Evolutionary conservation across 2,329 filamentous ascomycete genomes (phyloP).

Genomic region (Mollisia scopiformis): DNA sequence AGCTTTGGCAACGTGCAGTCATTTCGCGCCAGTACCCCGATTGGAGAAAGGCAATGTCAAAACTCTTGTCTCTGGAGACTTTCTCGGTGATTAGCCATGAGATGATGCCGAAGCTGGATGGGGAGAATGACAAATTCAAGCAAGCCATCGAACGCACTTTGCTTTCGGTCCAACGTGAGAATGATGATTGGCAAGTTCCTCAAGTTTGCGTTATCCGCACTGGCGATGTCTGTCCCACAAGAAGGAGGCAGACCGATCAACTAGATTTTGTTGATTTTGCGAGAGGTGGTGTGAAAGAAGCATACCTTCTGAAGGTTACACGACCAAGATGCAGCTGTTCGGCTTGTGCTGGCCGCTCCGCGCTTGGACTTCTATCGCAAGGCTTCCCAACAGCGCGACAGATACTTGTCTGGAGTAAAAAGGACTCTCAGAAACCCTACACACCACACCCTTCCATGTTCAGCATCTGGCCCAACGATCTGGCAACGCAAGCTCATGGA

Average conservation of each 20-base stretch:
- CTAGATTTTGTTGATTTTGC: not conserved
- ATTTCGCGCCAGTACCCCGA: not conserved
- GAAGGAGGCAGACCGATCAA: not conserved
- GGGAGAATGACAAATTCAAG: not conserved
- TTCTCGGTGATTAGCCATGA: not conserved
- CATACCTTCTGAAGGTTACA: not conserved
- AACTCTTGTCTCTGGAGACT: not conserved
- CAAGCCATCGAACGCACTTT: not conserved
- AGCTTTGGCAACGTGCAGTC: not conserved
- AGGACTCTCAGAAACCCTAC: not conserved
- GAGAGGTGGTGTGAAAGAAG: not conserved
- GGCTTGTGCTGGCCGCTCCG: not conserved
- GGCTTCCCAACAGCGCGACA: not conserved
- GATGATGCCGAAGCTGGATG: not conserved
- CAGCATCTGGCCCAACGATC: not conserved
- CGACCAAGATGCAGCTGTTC: not conserved
- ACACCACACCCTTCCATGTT: not conserved
- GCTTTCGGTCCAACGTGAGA: not conserved
- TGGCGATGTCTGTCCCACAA: not conserved
- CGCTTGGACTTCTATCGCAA: not conserved
- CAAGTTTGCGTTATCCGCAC: not conserved
- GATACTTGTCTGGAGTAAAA: not conserved
- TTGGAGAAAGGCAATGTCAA: not conserved
- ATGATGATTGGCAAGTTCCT: not conserved
- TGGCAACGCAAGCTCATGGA: not conserved